Conservation (phyloP, 345 rosid genomes). For the Salix suchowensis region DNA sequence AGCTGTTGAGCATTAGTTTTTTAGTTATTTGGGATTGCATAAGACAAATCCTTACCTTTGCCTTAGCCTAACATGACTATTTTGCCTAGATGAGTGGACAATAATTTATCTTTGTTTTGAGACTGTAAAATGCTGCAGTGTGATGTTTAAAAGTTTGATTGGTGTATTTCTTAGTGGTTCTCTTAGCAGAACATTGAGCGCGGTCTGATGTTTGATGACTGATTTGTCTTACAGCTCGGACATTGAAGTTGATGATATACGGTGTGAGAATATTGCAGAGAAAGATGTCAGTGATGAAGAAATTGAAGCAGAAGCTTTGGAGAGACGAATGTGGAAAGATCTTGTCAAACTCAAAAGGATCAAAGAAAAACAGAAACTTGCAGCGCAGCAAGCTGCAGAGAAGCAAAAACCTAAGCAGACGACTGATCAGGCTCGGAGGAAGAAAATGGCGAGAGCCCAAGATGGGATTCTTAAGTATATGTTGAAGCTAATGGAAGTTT, state of each 20-base stretch:
- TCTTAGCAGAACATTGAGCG: not conserved
- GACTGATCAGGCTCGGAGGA: conserved; percentile 91
- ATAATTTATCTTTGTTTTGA: not conserved
- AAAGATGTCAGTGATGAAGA: conserved; percentile 97
- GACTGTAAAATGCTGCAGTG: not conserved
- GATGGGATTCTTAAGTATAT: conserved; percentile 98
- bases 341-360: conserved; percentile 76
- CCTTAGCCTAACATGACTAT: not conserved
- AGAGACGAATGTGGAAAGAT: conserved; percentile 97
- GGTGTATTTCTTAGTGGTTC: not conserved
- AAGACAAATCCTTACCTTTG: not conserved
- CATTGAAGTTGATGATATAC: conserved; percentile 63
- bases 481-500: conserved; percentile 97
- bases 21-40: not conserved
- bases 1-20: not conserved
- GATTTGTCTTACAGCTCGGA: conserved; percentile 39
- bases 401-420: conserved; percentile 71
- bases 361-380: conserved; percentile 72
- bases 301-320: conserved; percentile 79
- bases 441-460: conserved; percentile 99
- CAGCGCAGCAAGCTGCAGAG: conserved; percentile 59
- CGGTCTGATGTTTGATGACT: not conserved
- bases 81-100: not conserved
- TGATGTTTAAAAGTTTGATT: not conserved
- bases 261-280: conserved; percentile 73